Evolutionary conservation across 2,329 filamentous ascomycete species (phyloP).

Genomic region (Plectosphaerella cucumerina): DNA sequence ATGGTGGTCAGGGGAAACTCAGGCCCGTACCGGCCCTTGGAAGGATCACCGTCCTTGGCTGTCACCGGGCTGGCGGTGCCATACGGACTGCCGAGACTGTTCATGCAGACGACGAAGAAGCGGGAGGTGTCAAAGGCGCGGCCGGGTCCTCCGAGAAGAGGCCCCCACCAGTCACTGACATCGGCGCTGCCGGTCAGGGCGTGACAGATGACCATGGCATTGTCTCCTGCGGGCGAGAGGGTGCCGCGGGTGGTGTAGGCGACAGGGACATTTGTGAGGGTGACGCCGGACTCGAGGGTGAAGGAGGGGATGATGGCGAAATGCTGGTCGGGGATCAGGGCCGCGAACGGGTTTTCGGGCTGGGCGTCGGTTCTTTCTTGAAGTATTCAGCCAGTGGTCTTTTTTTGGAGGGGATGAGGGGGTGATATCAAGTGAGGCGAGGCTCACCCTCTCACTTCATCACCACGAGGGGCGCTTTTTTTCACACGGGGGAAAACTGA

Average conservation of each 20-base stretch:
- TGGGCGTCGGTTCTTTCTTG: conserved; percentile 64
- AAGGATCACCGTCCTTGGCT: conserved; percentile 73
- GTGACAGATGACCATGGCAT: conserved; percentile 76
- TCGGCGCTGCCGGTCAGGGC: conserved; percentile 82
- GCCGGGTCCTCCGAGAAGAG: conserved; percentile 71
- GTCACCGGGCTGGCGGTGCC: conserved; percentile 87
- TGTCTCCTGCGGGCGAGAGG: conserved; percentile 54
- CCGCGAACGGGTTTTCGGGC: conserved; percentile 86
- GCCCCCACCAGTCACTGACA: conserved; percentile 86
- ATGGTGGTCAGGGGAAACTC: conserved; percentile 96
- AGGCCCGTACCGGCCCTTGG: conserved; percentile 78
- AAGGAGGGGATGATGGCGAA: conserved; percentile 85
- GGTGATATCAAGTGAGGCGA: background rate
- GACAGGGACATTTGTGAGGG: conserved; percentile 69
- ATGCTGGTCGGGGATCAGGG: conserved; percentile 82
- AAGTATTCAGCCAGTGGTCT: conserved; percentile 58
- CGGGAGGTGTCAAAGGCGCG: conserved; percentile 76
- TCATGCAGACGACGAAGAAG: conserved; percentile 85
- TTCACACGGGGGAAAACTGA: conserved; percentile 17
- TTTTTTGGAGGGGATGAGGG: conserved; percentile 13
- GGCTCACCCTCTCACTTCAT: too few species aligned
- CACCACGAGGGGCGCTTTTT: too few species aligned
- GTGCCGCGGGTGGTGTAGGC: conserved; percentile 64
- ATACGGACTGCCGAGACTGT: conserved; percentile 80
- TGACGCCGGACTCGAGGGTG: conserved; percentile 87